Conservation (phyloP, 2,329 filamentous ascomycete species). For the Dactylellina haptotyla region DNA sequence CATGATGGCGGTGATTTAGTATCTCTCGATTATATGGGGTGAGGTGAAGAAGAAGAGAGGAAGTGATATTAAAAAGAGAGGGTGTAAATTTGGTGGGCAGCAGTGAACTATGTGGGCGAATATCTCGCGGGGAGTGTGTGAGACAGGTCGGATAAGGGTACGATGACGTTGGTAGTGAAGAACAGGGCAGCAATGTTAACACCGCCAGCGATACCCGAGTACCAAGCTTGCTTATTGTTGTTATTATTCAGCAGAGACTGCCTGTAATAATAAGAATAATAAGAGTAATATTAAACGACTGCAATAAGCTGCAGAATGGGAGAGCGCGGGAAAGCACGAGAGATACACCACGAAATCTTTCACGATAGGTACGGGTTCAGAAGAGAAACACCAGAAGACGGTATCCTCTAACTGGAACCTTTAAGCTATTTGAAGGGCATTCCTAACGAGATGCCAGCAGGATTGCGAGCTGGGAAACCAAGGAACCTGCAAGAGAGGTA, state of each 20-base stretch:
- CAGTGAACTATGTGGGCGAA: not conserved
- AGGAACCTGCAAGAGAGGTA: constrained; percentile 15
- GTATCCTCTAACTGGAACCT: too few relatives aligned
- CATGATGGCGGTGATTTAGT: constrained; percentile 65
- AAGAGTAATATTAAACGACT: too few relatives aligned
- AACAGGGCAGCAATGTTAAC: not conserved
- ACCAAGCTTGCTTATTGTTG: too few relatives aligned
- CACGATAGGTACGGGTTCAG: too few relatives aligned
- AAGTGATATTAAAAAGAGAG: not conserved
- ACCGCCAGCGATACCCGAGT: too few relatives aligned
- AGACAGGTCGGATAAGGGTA: not conserved
- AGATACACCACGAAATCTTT: too few relatives aligned
- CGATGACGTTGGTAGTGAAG: not conserved
- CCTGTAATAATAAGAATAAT: too few relatives aligned
- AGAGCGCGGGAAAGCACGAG: too few relatives aligned
- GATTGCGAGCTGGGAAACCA: constrained; percentile 14
- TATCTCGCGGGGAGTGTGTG: not conserved
- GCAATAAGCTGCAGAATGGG: too few relatives aligned
- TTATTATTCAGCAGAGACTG: not conserved
- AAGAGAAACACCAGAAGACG: too few relatives aligned
- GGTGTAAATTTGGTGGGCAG: not conserved
- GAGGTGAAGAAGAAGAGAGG: not conserved
- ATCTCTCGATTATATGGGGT: constrained; percentile 4
- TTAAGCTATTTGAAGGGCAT: not conserved
- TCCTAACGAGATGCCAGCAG: constrained; percentile 1